These are phyloP conservation scores for Podila minutissima DNA, from an alignment of 192 early-diverging fungal genomes.

Conservation along the genomic window DNA sequence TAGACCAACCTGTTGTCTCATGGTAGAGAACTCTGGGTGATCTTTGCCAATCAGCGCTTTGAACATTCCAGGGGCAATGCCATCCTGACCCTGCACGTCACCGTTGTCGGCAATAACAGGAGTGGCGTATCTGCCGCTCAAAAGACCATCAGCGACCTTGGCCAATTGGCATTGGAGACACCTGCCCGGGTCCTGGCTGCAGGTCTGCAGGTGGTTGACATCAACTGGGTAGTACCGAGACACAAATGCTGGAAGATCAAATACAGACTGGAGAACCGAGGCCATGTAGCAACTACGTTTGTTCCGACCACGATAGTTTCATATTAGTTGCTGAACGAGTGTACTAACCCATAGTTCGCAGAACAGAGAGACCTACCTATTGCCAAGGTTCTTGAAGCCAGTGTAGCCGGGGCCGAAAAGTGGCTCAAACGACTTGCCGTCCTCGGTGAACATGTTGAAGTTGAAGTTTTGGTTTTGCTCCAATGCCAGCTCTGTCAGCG, in stretches of 20 bases:
- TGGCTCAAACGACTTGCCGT: conserved; percentile 85
- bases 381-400: conserved; percentile 94
- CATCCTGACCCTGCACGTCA: conserved; percentile 71
- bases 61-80: conserved; percentile 92
- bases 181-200: conserved; percentile 67
- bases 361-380: conserved; percentile 65
- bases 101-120: conserved; percentile 56
- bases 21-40: conserved; percentile 95
- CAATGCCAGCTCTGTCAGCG: conserved; percentile 91
- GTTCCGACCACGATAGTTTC: background rate
- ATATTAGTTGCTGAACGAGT: background rate
- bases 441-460: conserved; percentile 97
- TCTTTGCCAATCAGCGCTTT: conserved; percentile 88
- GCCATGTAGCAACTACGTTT: conserved; percentile 93
- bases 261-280: conserved; percentile 91
- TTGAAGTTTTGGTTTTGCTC: conserved; percentile 98
- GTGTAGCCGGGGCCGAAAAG: conserved; percentile 92
- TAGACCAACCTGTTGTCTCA: conserved; percentile 85
- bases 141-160: conserved; percentile 92
- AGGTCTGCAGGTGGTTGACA: conserved; percentile 59
- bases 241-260: conserved; percentile 79
- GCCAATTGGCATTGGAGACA: conserved; percentile 93
- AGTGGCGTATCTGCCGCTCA: conserved; percentile 86
- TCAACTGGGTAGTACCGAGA: conserved; percentile 63
- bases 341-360: background rate